These are phyloP conservation scores for Xylariaceae sp. DNA, from an alignment of 2,329 filamentous ascomycete genomes.

Conservation along the genomic window DNA sequence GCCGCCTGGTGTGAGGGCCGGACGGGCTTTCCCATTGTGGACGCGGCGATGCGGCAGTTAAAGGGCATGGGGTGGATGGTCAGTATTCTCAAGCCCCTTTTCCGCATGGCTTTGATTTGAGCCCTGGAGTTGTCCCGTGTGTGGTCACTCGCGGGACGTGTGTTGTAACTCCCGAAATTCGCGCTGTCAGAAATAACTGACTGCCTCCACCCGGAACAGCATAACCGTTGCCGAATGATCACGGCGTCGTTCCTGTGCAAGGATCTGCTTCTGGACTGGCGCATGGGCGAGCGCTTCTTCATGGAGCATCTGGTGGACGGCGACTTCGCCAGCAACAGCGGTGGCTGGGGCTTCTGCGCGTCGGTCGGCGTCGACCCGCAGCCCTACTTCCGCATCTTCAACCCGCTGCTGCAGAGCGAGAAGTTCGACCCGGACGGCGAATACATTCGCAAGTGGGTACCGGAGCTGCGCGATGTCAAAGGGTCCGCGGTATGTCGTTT, in stretches of 20 bases:
- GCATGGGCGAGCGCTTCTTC: constrained; percentile 72
- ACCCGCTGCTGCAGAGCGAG: constrained; percentile 75
- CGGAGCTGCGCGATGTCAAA: constrained; percentile 58
- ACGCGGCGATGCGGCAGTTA: constrained; percentile 79
- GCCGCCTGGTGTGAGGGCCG: constrained; percentile 64
- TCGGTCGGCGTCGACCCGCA: constrained; percentile 66
- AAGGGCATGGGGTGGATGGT: constrained; percentile 64
- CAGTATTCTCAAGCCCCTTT: too few relatives aligned
- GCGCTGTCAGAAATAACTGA: too few relatives aligned
- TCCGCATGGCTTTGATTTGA: too few relatives aligned
- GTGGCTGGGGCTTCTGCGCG: constrained; percentile 46
- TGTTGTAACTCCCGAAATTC: too few relatives aligned
- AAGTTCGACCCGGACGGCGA: constrained; percentile 73
- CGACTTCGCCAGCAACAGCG: constrained; percentile 72
- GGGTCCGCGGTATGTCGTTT: constrained; percentile 53
- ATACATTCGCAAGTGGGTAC: constrained; percentile 78
- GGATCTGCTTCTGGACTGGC: constrained; percentile 76
- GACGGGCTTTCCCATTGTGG: constrained; percentile 77
- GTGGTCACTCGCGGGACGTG: too few relatives aligned
- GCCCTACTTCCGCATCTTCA: constrained; percentile 88
- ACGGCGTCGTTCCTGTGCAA: constrained; percentile 75
- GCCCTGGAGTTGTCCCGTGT: too few relatives aligned
- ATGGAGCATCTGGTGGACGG: constrained; percentile 76
- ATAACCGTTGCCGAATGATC: constrained; percentile 80
- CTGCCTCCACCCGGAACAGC: too few relatives aligned